Conservation (phyloP, 352 stramenopile species). For the Phytophthora uliginosa region DNA sequence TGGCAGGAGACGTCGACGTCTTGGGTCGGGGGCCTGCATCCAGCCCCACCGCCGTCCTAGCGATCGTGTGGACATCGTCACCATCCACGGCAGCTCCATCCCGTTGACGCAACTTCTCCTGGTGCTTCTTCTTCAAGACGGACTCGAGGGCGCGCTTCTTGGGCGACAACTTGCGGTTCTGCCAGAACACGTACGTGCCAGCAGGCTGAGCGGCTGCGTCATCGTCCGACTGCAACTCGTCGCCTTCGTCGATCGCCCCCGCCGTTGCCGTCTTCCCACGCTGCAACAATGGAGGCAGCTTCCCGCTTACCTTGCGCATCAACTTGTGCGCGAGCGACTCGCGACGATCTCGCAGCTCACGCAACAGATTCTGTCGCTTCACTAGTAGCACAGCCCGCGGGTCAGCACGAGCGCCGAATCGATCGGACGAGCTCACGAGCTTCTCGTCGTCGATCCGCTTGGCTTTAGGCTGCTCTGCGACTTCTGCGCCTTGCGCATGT, state of each 20-base stretch:
- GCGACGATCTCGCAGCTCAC: conserved; percentile 77
- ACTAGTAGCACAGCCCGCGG: conserved; percentile 66
- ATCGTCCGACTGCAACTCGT: background rate
- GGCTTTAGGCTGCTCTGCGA: background rate
- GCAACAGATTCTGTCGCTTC: conserved; percentile 80
- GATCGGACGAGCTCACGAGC: conserved; percentile 64
- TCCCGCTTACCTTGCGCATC: conserved; percentile 64
- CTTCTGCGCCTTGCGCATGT: conserved; percentile 30
- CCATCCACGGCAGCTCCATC: background rate
- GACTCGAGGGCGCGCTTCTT: conserved; percentile 77
- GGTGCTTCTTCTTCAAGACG: conserved; percentile 75
- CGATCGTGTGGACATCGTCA: background rate
- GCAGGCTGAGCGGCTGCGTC: conserved; percentile 39
- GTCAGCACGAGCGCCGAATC: conserved; percentile 63
- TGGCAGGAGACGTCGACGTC: conserved; percentile 24
- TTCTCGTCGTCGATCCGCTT: conserved; percentile 16
- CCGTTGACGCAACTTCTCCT: conserved; percentile 29
- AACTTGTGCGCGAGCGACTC: conserved; percentile 79
- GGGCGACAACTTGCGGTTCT: conserved; percentile 73
- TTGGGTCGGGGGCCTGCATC: conserved; percentile 3
- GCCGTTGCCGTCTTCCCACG: conserved; percentile 32
- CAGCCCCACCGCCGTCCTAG: conserved; percentile 2
- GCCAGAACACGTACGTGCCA: conserved; percentile 64
- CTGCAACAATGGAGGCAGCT: conserved; percentile 55
- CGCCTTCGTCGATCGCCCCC: conserved; percentile 1